phyloP scores from a whole-genome alignment of 768 basidiomycete genomes.

The Tricholoma flavovirens region DNA sequence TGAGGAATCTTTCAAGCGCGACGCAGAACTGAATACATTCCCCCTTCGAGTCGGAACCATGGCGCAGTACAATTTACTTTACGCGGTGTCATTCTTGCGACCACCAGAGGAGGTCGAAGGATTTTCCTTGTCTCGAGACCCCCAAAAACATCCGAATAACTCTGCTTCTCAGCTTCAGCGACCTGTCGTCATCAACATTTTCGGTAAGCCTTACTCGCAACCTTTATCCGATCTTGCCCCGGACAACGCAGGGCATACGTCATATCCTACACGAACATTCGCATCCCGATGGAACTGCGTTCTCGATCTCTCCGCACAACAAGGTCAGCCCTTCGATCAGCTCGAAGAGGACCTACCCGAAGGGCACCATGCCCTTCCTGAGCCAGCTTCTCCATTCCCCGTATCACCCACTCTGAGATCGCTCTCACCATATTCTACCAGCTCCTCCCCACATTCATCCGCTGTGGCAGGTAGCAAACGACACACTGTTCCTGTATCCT shows the following conservation, averaged over 20 bases:
- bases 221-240: slow-evolving; percentile 17
- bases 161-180: slow-evolving; percentile 52
- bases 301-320: slow-evolving; percentile 60
- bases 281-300: slow-evolving; percentile 88
- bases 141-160: slow-evolving; percentile 16
- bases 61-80: slow-evolving; percentile 86
- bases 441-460: slow-evolving; percentile 27
- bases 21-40: slow-evolving; percentile 45
- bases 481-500: slow-evolving; percentile 40
- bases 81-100: slow-evolving; percentile 78
- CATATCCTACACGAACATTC: slow-evolving; percentile 70
- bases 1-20: slow-evolving; percentile 44
- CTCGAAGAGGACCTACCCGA: slow-evolving; percentile 26
- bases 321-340: slow-evolving; percentile 23
- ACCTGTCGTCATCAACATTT: slow-evolving; percentile 74
- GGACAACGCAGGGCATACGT: slow-evolving; percentile 14
- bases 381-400: slow-evolving; percentile 80
- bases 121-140: slow-evolving; percentile 27
- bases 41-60: slow-evolving; percentile 64
- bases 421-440: slow-evolving; percentile 13
- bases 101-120: slow-evolving; percentile 54
- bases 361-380: slow-evolving; percentile 50
- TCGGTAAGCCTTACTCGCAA: slow-evolving; percentile 60
- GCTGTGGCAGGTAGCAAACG: slow-evolving; percentile 54
- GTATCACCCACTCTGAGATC: slow-evolving; percentile 24